Base-by-base conservation (phyloP, 768 basidiomycete species). In the Kwoniella pini region DNA sequence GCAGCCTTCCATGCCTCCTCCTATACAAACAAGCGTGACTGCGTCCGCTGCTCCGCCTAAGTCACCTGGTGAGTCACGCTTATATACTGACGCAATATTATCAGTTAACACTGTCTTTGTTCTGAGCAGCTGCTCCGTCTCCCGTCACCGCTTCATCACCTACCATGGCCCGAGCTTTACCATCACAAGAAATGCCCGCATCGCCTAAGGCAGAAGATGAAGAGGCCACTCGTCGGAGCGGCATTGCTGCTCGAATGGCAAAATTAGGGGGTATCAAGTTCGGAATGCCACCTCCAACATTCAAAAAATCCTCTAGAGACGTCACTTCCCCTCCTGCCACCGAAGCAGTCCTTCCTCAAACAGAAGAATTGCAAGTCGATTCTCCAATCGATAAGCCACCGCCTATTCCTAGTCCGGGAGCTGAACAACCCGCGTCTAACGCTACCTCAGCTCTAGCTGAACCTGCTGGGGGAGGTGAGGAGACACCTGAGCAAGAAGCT, bases 171-270 rank as follows among this genome's bases (percentile, higher is more conserved):
- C 48, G 38, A 4, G 38, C 46, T 15, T 11, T 49, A 19, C 5
- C 65, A 54, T 51, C 60, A 48, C 53, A 54, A 31, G 60, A 63
- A 21, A 30, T 19, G 17, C 31, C 53, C 19, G n/a, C 59, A 21
- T 55, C 52, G 6, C 51, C 63, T 24, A 51, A 44, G 7, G 58
- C 26, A 10, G 70, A 84, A 57, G 82, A 84, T 22, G 79, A 76
- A 9, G 82, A 81, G 21, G 71, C 76, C 11, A 64, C 77, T 1
- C 82, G 87, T 48, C 83, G 86, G 22, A 82, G 82, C 28, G 88
- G 88, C 1, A 89, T 96, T 36, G 91, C 92, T 0, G 91, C 95
- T 59, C 84, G 93, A n/a, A 94, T 96, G 92, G 92, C 92, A 0
- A 90, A 86, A 70, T 81, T 96, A 0, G 91, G 93, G 15, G 90